Evolutionary conservation across 176 grass and related monocot species (phyloP).

Genomic region (Oryza meridionalis): DNA sequence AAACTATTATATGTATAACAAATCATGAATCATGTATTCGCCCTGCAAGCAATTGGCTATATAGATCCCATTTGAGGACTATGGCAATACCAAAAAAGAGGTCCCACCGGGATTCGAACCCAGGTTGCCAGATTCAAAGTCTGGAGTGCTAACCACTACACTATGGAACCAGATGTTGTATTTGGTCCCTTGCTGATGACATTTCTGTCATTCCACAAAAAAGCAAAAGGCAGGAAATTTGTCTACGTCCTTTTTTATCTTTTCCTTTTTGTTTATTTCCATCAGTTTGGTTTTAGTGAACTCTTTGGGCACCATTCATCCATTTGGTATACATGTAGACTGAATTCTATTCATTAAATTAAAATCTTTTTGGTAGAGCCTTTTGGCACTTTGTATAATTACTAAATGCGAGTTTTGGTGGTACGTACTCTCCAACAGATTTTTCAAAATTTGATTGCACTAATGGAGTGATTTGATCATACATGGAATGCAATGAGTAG

Average conservation of each 20-base stretch:
- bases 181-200: not conserved
- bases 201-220: not conserved
- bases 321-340: not conserved
- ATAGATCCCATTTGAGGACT: not conserved
- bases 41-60: not conserved
- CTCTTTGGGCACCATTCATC: not conserved
- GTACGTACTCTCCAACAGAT: not conserved
- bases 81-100: constrained; percentile 26
- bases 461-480: not conserved
- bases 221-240: not conserved
- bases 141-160: constrained; percentile 95
- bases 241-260: not conserved
- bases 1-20: not conserved
- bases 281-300: not conserved
- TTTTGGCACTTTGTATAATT: not conserved
- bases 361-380: not conserved
- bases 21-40: not conserved
- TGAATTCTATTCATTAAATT: not conserved
- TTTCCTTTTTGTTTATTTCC: not conserved
- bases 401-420: not conserved
- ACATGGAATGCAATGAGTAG: not conserved
- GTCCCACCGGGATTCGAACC: constrained; percentile 86
- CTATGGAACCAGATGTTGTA: constrained; percentile 57
- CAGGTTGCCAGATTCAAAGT: constrained; percentile 98
- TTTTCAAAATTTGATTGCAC: not conserved